These are phyloP conservation scores for Ceriops tagal DNA, from an alignment of 345 rosid species.

Conservation along the genomic window DNA sequence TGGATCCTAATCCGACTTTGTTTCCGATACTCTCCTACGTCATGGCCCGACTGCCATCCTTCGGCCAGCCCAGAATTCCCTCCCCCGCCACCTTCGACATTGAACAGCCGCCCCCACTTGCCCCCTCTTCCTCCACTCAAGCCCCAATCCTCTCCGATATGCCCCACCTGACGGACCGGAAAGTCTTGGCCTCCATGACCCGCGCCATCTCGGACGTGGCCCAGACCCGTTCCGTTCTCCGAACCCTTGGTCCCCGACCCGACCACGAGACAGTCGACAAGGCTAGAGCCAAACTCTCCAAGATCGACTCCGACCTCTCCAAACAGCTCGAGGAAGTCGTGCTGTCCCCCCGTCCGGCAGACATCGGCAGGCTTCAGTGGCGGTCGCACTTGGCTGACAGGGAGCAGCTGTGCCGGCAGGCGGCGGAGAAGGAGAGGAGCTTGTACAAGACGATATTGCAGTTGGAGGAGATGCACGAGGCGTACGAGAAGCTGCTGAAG, in stretches of 20 bases:
- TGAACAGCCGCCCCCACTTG: conserved; percentile 26
- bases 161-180: conserved; percentile 66
- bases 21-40: conserved; percentile 90
- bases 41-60: conserved; percentile 64
- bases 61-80: conserved; percentile 17
- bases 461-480: conserved; percentile 74
- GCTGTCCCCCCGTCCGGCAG: conserved; percentile 50
- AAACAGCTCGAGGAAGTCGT: conserved; percentile 74
- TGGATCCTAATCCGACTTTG: conserved; percentile 71
- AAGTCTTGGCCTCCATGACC: conserved; percentile 70
- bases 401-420: conserved; percentile 53
- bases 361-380: conserved; percentile 52
- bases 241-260: conserved; percentile 81
- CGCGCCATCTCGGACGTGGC: conserved; percentile 65
- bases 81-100: conserved; percentile 32
- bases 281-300: conserved; percentile 54
- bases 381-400: conserved; percentile 49
- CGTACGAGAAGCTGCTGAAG: conserved; percentile 67
- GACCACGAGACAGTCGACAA: conserved; percentile 83
- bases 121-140: conserved; percentile 31
- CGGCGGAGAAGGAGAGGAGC: conserved; percentile 53
- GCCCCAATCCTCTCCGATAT: conserved; percentile 27
- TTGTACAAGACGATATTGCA: conserved; percentile 51
- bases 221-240: conserved; percentile 79
- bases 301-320: conserved; percentile 52